Conservation (phyloP, 2,329 filamentous ascomycete genomes). For the Phaeosphaeria sp. region DNA sequence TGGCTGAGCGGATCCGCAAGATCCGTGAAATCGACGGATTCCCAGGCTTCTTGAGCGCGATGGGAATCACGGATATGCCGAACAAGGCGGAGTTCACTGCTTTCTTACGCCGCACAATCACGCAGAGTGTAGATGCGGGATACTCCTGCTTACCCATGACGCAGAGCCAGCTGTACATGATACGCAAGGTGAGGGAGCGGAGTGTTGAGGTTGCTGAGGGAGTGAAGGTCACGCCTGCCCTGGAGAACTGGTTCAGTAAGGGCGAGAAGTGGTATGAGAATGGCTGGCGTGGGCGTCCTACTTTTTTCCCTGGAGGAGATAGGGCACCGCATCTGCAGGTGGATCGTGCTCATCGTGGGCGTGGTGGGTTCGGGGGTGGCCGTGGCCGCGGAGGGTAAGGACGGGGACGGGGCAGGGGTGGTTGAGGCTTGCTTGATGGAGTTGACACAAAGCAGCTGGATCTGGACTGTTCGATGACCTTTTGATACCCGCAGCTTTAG, state of each 20-base stretch:
- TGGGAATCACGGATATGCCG: slow-evolving; percentile 49
- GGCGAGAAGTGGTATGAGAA: slow-evolving; percentile 16
- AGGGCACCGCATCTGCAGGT: not conserved
- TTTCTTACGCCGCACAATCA: slow-evolving; percentile 31
- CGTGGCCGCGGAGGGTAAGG: not conserved
- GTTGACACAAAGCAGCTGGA: not conserved
- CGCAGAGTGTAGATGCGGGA: slow-evolving; percentile 28
- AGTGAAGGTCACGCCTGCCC: slow-evolving; percentile 12
- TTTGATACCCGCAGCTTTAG: too few relatives aligned
- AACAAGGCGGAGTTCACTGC: slow-evolving; percentile 25
- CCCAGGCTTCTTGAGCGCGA: slow-evolving; percentile 51
- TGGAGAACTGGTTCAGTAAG: slow-evolving; percentile 5
- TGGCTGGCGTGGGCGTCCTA: slow-evolving; percentile 18
- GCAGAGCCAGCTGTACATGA: slow-evolving; percentile 33
- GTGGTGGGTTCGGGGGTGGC: not conserved
- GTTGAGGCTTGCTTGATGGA: not conserved
- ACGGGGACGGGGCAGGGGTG: not conserved
- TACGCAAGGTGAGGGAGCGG: slow-evolving; percentile 26
- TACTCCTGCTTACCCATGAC: slow-evolving; percentile 33
- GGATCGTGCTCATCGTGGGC: not conserved
- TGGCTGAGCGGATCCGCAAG: slow-evolving; percentile 54
- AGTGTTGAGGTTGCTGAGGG: slow-evolving; percentile 21
- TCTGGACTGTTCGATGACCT: not conserved
- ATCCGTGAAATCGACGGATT: slow-evolving; percentile 55
- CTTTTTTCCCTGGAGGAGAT: slow-evolving; percentile 23